phyloP scores from a whole-genome alignment of 495 filamentous ascomycete genomes.

The Rostrohypoxylon terebratum region DNA sequence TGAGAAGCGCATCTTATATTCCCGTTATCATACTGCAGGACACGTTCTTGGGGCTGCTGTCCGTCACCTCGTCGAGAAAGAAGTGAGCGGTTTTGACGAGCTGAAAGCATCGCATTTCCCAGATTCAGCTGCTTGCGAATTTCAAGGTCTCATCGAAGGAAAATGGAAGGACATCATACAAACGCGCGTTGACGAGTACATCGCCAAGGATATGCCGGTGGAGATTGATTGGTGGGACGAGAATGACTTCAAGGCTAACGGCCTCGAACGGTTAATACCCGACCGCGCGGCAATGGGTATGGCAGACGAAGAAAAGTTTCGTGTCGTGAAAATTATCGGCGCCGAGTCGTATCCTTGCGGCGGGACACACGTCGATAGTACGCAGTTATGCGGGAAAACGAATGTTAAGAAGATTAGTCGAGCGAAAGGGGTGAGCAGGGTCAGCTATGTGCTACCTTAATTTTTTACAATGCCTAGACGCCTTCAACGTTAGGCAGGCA shows the following conservation, averaged over 20 bases:
- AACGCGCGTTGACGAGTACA: constrained; percentile 61
- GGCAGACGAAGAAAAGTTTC: constrained; percentile 60
- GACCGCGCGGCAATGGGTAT: constrained; percentile 57
- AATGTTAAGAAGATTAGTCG: constrained; percentile 71
- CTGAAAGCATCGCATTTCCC: constrained; percentile 73
- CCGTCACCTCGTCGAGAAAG: constrained; percentile 62
- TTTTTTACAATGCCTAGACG: constrained; percentile 13
- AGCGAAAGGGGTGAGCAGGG: constrained; percentile 65
- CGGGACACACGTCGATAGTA: constrained; percentile 71
- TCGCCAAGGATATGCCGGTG: constrained; percentile 64
- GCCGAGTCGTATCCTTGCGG: constrained; percentile 72
- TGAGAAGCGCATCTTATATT: constrained; percentile 66
- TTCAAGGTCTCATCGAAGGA: constrained; percentile 69
- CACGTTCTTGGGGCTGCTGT: constrained; percentile 72
- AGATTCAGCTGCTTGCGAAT: constrained; percentile 68
- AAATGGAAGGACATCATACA: constrained; percentile 70
- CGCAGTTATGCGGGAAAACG: constrained; percentile 63
- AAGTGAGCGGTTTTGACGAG: constrained; percentile 65
- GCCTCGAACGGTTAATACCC: constrained; percentile 62
- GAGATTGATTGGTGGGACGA: constrained; percentile 70
- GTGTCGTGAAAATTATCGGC: constrained; percentile 68
- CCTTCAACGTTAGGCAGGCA: neutral
- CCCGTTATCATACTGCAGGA: constrained; percentile 72
- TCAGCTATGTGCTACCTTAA: constrained; percentile 63
- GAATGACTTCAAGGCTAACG: constrained; percentile 60